A percentile compares a stretch with the other conserved stretches of the same genome.
phyloP scores from a whole-genome alignment of 139 green algal genomes.

The Tetradesmus obliquus region DNA sequence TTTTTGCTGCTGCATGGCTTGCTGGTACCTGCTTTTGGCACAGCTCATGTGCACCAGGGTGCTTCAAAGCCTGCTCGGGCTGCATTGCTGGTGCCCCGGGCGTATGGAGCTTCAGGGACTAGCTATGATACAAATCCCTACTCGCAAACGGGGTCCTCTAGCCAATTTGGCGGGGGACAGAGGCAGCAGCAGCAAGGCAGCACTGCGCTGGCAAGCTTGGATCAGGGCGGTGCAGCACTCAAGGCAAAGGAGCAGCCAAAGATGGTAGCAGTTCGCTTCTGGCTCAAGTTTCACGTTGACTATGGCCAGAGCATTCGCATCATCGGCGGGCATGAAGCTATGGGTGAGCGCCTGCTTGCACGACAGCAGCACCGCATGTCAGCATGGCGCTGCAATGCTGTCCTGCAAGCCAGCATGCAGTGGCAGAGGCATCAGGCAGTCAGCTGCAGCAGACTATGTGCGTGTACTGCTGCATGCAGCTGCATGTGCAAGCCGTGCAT shows the following conservation, averaged over 20 bases:
- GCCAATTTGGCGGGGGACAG: background rate
- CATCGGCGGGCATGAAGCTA: constrained; percentile 30
- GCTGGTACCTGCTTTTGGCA: background rate
- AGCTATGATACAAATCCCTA: constrained; percentile 15
- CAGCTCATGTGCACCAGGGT: background rate
- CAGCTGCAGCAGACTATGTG: no score
- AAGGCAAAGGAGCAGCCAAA: constrained; percentile 35
- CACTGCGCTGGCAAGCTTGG: constrained; percentile 23
- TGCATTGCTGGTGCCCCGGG: background rate
- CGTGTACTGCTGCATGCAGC: no score
- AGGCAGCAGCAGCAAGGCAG: constrained; percentile 31
- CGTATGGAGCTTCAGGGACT: background rate
- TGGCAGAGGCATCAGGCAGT: background rate
- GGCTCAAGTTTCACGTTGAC: constrained; percentile 52
- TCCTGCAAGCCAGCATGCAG: background rate
- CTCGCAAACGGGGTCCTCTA: background rate
- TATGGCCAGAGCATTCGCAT: constrained; percentile 48
- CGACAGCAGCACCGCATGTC: background rate
- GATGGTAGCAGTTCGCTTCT: constrained; percentile 44
- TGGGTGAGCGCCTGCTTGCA: constrained; percentile 33
- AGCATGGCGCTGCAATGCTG: background rate
- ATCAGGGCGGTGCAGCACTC: constrained; percentile 4
- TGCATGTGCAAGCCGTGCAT: no score
- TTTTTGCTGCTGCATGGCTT: background rate
- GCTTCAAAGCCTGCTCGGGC: background rate